Evolutionary conservation across 106 monocot genomes (phyloP), one percentile per base, ranked within the genome.

Genomic region (Dendrobium officinale): DNA sequence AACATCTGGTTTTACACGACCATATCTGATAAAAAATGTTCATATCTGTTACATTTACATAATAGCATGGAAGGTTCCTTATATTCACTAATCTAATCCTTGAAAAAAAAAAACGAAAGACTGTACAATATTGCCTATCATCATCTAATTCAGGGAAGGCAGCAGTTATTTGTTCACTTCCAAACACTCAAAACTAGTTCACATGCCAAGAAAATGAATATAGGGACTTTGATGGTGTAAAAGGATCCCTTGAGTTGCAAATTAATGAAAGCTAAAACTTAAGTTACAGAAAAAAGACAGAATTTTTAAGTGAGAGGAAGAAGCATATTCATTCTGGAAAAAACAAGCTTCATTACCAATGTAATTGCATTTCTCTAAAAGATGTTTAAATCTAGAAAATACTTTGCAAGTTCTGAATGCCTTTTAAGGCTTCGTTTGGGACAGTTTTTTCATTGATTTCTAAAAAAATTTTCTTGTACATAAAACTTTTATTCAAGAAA

Each of bases 1-100:
- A 22, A 99, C 86, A 85, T 99, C 98, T 42, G 98, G 98, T 83
- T 99, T 99, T 41, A 99, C 88, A 77, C 98, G 92, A 1, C 98
- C 98, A 88, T 99, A 99, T 33, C 98, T 98, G 83, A 54, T 37
- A 19, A 83, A 67, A 75, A 74, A 44, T 19, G 16, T 20, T 74
- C 9, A 44, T 13, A 9, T 33, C 37, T 70, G 56, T 85, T 40
- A 81, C 41, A 67, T 43, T 11, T 82, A 22, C 13, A 67, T n/a
- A 22, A 42, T 13, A 20, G 42, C 74, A 43, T 19, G 20, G 2
- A 74, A 74, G 19, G 6, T 74, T 70, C 41, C 8, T 44, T 42
- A 74, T 40, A 44, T n/a, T 73, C 43, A 74, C 74, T 44, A 20
- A 37, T 27, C 31, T 31, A 70, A 70, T 70, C 11, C 2, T 70